Conservation (phyloP, 805 yeast genomes). For the Hanseniaspora guilliermondii region DNA sequence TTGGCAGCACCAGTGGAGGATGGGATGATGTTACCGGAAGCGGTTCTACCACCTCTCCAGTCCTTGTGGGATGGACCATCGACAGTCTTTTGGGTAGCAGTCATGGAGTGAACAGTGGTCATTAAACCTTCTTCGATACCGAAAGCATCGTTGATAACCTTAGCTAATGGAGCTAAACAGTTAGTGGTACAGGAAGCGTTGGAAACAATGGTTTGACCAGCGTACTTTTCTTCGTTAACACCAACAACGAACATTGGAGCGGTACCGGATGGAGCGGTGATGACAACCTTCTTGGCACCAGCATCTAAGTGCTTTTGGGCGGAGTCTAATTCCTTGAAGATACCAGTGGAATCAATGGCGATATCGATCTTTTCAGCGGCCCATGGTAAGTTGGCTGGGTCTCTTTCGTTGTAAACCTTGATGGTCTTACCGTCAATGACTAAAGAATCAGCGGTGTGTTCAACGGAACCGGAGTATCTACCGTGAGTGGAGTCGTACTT, state of each 20-base stretch:
- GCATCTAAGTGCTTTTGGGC: slow-evolving; percentile 59
- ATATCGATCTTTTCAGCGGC: slow-evolving; percentile 48
- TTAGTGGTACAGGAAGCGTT: slow-evolving; percentile 66
- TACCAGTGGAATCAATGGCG: slow-evolving; percentile 63
- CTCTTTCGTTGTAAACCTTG: slow-evolving; percentile 49
- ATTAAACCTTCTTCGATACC: slow-evolving; percentile 64
- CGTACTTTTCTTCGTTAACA: slow-evolving; percentile 52
- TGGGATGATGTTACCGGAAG: slow-evolving; percentile 64
- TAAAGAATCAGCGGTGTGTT: slow-evolving; percentile 39
- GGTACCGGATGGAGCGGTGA: slow-evolving; percentile 60
- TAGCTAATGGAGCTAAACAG: slow-evolving; percentile 64
- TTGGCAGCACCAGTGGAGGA: slow-evolving; percentile 69
- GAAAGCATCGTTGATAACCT: slow-evolving; percentile 51
- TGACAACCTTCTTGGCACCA: slow-evolving; percentile 63
- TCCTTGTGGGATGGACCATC: slow-evolving; percentile 70
- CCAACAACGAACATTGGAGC: slow-evolving; percentile 67
- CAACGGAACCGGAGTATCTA: slow-evolving; percentile 46
- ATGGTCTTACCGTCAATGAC: slow-evolving; percentile 41
- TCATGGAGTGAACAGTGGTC: slow-evolving; percentile 64
- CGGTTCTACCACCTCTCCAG: slow-evolving; percentile 75
- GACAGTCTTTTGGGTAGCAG: slow-evolving; percentile 63
- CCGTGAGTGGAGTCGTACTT: slow-evolving; percentile 67
- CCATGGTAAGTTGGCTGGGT: slow-evolving; percentile 60
- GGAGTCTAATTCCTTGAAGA: slow-evolving; percentile 52
- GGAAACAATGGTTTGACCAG: slow-evolving; percentile 47